A percentile compares a stretch with the other conserved stretches of the same genome.
Evolutionary conservation across 306 rosid species (phyloP).

Genomic region (Ochetophila trinervis): DNA sequence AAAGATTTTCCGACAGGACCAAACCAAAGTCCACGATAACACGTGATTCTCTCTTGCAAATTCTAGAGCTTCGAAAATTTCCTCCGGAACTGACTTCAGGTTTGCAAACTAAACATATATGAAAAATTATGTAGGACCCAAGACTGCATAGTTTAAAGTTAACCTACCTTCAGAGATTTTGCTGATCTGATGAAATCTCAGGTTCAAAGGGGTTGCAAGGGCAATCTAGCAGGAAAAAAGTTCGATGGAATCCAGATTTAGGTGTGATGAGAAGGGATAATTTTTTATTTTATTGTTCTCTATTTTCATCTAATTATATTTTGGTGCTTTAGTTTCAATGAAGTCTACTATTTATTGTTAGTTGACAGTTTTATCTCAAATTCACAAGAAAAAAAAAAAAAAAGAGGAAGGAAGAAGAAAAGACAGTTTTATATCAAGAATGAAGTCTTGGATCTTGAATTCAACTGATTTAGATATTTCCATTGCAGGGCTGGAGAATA

Average conservation of each 20-base stretch:
- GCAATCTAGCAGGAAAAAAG: conserved; percentile 33
- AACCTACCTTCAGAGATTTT: conserved; percentile 1
- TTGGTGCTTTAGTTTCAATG: background rate
- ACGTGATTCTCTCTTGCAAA: conserved; percentile 57
- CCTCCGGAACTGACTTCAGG: conserved; percentile 59
- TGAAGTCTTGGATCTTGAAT: background rate
- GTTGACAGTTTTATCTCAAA: too few species aligned
- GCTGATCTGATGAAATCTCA: conserved; percentile 30
- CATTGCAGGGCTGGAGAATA: conserved; percentile 32
- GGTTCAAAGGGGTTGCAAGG: conserved; percentile 35
- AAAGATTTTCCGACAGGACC: conserved; percentile 44
- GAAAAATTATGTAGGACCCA: conserved; percentile 17
- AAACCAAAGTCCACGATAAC: conserved; percentile 22
- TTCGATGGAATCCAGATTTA: conserved; percentile 64
- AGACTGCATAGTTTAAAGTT: background rate
- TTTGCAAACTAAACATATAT: conserved; percentile 26
- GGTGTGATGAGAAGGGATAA: conserved; percentile 39
- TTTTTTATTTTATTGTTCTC: background rate
- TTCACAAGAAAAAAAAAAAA: too few species aligned
- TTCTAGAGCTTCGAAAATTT: conserved; percentile 39
- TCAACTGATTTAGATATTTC: conserved; percentile 26
- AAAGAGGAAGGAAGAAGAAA: too few species aligned
- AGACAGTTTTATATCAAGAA: background rate
- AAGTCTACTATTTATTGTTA: too few species aligned
- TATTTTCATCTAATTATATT: conserved; percentile 3